Percentiles rank a stretch among this genome's conserved stretches.
These are phyloP conservation scores for Fusarium buharicum DNA, from an alignment of 2,329 filamentous ascomycete species.

Conservation along the genomic window DNA sequence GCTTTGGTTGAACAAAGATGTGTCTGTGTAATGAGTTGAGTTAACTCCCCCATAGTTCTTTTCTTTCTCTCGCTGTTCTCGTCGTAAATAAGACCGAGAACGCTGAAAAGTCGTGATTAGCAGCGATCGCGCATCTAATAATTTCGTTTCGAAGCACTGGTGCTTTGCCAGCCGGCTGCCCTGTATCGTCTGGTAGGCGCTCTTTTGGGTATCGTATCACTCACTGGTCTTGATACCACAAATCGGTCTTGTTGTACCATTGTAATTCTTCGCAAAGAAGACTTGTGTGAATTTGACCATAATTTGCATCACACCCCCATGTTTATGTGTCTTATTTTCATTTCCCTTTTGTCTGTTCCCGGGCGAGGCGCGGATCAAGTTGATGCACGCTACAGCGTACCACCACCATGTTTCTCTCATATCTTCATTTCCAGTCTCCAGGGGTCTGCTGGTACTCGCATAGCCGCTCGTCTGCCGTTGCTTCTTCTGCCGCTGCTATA, in stretches of 20 bases:
- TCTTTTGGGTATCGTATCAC: background rate
- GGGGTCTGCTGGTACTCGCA: conserved; percentile 22
- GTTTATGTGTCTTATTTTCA: conserved; percentile 8
- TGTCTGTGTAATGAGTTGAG: conserved; percentile 41
- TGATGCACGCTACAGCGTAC: conserved; percentile 10
- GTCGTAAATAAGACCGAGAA: conserved; percentile 42
- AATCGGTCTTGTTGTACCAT: conserved; percentile 35
- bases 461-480: conserved; percentile 25
- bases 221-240: conserved; percentile 12
- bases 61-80: conserved; percentile 30
- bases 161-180: conserved; percentile 11
- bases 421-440: conserved; percentile 14
- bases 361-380: conserved; percentile 43
- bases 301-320: conserved; percentile 30
- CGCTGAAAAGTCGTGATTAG: conserved; percentile 2
- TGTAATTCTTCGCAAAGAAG: conserved; percentile 27
- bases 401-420: conserved; percentile 5
- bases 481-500: conserved; percentile 15
- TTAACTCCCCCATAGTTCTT: conserved; percentile 17
- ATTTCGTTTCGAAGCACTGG: conserved; percentile 15
- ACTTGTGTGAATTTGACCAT: conserved; percentile 33
- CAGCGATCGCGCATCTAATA: conserved; percentile 2
- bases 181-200: conserved; percentile 15
- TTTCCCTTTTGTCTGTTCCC: conserved; percentile 39
- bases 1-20: conserved; percentile 36